These are phyloP conservation scores for Epichloe hybrida DNA, from an alignment of 2,329 filamentous ascomycete species.

Conservation along the genomic window DNA sequence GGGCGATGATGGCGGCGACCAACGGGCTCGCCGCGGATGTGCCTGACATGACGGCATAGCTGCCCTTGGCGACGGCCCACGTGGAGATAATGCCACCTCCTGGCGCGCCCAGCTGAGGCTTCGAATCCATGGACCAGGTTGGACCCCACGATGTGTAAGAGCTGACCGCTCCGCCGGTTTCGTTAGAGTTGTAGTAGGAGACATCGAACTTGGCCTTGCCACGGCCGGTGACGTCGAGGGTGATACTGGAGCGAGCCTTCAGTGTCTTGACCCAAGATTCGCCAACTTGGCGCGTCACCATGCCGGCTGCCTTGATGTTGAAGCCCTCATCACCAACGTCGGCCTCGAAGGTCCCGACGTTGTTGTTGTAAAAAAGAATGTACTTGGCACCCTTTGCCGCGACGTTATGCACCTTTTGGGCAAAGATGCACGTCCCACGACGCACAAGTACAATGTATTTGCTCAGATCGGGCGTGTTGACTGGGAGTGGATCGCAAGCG, in stretches of 20 bases:
- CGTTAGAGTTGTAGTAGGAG: constrained; percentile 4
- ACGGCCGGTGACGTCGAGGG: neutral
- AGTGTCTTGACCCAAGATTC: constrained; percentile 26
- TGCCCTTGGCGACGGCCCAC: constrained; percentile 29
- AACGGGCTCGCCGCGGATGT: constrained; percentile 48
- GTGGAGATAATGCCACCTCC: constrained; percentile 45
- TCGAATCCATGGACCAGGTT: constrained; percentile 41
- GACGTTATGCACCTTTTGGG: neutral
- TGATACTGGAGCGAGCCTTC: constrained; percentile 22
- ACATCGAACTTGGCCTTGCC: neutral
- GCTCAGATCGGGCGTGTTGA: constrained; percentile 36
- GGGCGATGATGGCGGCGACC: constrained; percentile 38
- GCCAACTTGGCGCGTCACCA: constrained; percentile 30
- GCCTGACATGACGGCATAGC: constrained; percentile 39
- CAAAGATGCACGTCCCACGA: constrained; percentile 13
- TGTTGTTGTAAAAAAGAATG: constrained; percentile 47
- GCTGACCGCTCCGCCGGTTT: constrained; percentile 36
- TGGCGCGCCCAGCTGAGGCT: constrained; percentile 41
- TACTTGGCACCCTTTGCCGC: constrained; percentile 39
- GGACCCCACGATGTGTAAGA: constrained; percentile 46
- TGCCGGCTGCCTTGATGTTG: constrained; percentile 13
- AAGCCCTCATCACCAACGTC: constrained; percentile 11
- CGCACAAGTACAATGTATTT: constrained; percentile 39
- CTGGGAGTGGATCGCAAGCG: constrained; percentile 23
- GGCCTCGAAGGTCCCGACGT: constrained; percentile 15